Evolutionary conservation across 257 asterid genomes (phyloP), one percentile per base, ranked within the genome.

Genomic region (Avicennia marina): DNA sequence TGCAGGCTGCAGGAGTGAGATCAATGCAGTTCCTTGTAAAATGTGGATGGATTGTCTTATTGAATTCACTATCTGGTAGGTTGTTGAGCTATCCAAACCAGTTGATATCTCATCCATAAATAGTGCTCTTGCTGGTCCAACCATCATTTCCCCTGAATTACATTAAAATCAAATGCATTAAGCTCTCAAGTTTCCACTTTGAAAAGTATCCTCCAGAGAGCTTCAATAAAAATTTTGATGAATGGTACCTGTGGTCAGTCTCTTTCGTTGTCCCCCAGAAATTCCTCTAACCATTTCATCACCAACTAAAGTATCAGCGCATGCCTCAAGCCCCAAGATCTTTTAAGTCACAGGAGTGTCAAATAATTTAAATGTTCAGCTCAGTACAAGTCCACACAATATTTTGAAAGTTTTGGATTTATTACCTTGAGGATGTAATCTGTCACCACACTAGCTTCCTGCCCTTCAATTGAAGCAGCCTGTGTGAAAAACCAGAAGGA

Each of bases 41-140:
- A 87, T 76, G 71, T 90, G 95, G 68, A 90, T 81, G 33, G 82
- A 79, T 48, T 87, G 95, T 64, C 74, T 74, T 33, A 90, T 78
- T 1, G 95, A 82, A 52, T 90, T 85, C 53, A 87, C 94, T 7
- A 90, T 87, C 64, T 81, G 90, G 49, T 73, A 87, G 11, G 98
- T 87, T 6, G 98, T 90, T 15, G 98, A 90, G 56, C 94, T 84
- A 34, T 90, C 98, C 73, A 90, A 71, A 38, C 98, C 98, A 4
- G 94, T 90, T 2, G 98, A 90, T 74, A 90, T 87, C 81, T 90
- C 98, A 54, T 90, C 98, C 98, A 90, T 90, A 33, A 90, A 83
- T 31, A 90, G 73, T 2, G 87, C 96, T 75, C 89, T 75, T 53
- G 95, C 81, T 21, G 95, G 94, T 67, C 98, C 98, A 32, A 90